Evolutionary conservation across 306 rosid species (phyloP).

Genomic region (Prunus kanzakura): DNA sequence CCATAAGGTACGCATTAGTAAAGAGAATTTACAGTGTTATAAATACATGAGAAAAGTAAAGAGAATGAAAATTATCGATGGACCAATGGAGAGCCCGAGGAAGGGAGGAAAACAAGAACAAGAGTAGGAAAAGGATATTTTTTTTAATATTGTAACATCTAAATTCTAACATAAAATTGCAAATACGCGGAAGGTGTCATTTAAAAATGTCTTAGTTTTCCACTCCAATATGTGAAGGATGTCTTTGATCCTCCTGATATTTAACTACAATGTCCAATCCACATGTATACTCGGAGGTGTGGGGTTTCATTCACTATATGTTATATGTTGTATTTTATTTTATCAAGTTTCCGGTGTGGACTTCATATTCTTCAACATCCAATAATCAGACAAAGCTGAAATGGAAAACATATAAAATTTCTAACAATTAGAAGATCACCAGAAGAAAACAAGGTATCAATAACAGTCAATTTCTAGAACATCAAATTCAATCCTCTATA

Average conservation of each 20-base stretch:
- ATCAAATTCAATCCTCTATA: background rate
- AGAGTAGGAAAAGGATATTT: background rate
- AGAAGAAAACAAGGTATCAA: background rate
- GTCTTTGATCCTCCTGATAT: no score
- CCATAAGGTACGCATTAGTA: background rate
- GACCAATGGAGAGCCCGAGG: no score
- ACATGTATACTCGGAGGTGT: no score
- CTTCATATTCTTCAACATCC: no score
- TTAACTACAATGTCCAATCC: no score
- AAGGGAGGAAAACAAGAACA: slow-evolving; percentile 10
- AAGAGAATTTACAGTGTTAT: background rate
- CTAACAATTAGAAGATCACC: background rate
- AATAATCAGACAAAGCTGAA: no score
- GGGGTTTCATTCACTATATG: no score
- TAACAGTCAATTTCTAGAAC: background rate
- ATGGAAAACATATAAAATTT: no score
- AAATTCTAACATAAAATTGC: background rate
- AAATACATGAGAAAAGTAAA: background rate
- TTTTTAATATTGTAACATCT: background rate
- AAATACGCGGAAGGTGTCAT: background rate
- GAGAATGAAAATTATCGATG: background rate
- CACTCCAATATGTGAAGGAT: background rate
- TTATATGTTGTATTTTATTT: no score
- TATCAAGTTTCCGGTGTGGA: no score
- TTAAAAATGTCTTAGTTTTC: background rate